Evolutionary conservation across 805 yeast species (phyloP), one percentile per base, ranked within the genome.

Genomic region (Blastobotrys parvus): DNA sequence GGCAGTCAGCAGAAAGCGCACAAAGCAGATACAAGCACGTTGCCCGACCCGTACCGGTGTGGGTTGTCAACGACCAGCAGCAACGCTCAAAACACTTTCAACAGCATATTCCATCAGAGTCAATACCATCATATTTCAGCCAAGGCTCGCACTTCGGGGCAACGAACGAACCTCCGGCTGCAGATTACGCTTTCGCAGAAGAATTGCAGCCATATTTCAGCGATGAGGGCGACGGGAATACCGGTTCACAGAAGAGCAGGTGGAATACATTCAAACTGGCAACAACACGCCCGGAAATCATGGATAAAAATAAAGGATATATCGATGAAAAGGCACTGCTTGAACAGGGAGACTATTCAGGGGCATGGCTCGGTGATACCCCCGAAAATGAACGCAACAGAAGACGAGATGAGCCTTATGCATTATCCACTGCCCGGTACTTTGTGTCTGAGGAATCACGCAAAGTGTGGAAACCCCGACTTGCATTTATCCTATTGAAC

Each of bases 401-500:
- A n/a, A 29, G 31, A 20, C 37, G 33, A 21, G 34, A 25, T 20
- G 48, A 43, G 18, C 49, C 50, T 13, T 31, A 23, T 10, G 6
- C 47, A 16, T 19, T 46, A 20, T 49, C 55, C 7, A 25, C 44
- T 5, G 51, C 56, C 15, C 41, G 55, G n/a, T 54, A 54, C 38
- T 45, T 54, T 22, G 48, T 54, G 10, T 47, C 58, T 1, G 52
- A 55, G 19, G 55, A 54, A 37, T 48, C 56, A 1, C 46, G 58
- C 11, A 42, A 45, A 34, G 46, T 43, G 13, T 56, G 86, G 77
- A 66, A 72, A 43, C 85, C 92, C 2, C 69, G 72, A 25, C 52
- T 88, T 8, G 67, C 67, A 43, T 69, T 78, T 36, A 64, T 82
- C 21, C 64, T 89, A 25, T 71, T 84, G 43, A 76, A 77, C 48